phyloP scores from a whole-genome alignment of 352 stramenopile genomes.

The Phytophthora pistaciae region DNA sequence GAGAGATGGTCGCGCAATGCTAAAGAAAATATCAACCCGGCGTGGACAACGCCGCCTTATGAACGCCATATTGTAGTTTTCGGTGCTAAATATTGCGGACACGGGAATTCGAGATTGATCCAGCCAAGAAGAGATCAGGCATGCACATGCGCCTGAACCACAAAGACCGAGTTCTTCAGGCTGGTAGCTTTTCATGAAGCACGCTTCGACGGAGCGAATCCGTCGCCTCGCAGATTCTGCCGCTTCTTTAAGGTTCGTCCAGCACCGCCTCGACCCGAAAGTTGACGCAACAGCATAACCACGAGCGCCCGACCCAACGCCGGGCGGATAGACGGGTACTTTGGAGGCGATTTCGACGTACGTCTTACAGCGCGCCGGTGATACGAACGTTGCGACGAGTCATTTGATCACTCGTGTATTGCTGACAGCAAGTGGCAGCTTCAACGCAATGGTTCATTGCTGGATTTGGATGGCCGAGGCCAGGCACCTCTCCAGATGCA shows the following conservation, averaged over 20 bases:
- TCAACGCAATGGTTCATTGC: neutral
- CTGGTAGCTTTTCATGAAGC: neutral
- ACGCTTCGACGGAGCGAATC: neutral
- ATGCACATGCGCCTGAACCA: no score
- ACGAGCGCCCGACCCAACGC: neutral
- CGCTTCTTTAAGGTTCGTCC: neutral
- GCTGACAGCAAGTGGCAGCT: neutral
- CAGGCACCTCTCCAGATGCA: neutral
- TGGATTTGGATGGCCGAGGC: neutral
- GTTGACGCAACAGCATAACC: neutral
- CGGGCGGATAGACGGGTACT: neutral
- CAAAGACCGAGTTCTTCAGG: no score
- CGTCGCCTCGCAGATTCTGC: neutral
- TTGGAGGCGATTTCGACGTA: neutral
- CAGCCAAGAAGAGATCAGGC: neutral
- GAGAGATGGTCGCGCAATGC: constrained; percentile 8
- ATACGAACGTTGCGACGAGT: neutral
- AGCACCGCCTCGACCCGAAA: neutral
- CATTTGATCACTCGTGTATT: neutral
- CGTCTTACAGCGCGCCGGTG: no score
- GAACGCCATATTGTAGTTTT: no score
- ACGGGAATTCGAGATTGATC: neutral
- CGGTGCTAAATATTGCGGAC: neutral
- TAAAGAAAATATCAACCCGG: constrained; percentile 12
- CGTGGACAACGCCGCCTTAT: neutral